phyloP scores from a whole-genome alignment of 345 rosid genomes.

The Populus deltoides region DNA sequence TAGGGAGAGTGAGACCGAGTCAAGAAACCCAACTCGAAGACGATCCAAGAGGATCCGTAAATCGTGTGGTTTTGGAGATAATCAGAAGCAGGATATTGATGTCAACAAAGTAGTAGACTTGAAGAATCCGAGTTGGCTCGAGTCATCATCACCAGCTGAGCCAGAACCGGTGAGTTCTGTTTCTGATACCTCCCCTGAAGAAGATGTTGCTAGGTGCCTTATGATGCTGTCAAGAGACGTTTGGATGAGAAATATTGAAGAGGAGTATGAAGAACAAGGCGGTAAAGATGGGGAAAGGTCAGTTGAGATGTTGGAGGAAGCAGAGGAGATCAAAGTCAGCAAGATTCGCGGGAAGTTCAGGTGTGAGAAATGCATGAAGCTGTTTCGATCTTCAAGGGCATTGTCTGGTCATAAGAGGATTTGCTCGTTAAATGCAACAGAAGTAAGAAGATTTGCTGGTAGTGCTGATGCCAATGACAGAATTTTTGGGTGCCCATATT shows the following conservation, averaged over 20 bases:
- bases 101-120: not conserved
- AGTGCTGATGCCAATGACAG: constrained; percentile 2
- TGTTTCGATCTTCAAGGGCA: constrained; percentile 29
- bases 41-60: constrained; percentile 32
- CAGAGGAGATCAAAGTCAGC: constrained; percentile 14
- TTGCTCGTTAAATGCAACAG: constrained; percentile 21
- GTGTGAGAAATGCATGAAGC: constrained; percentile 28
- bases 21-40: constrained; percentile 27
- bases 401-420: constrained; percentile 21
- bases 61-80: constrained; percentile 11
- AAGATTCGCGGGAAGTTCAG: constrained; percentile 24
- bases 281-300: constrained; percentile 10
- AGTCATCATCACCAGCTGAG: constrained; percentile 3
- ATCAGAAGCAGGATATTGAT: constrained; percentile 6
- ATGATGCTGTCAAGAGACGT: constrained; percentile 34
- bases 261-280: not conserved
- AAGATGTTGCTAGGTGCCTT: constrained; percentile 28
- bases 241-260: constrained; percentile 11
- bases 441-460: not conserved
- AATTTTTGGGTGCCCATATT: constrained; percentile 31
- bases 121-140: constrained; percentile 2
- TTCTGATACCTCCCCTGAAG: constrained; percentile 31
- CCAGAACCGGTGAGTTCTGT: constrained; percentile 32
- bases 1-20: constrained; percentile 38
- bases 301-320: not conserved